Base-by-base conservation (phyloP, 495 filamentous ascomycete genomes). In the Hypoxylon cercidicola region DNA sequence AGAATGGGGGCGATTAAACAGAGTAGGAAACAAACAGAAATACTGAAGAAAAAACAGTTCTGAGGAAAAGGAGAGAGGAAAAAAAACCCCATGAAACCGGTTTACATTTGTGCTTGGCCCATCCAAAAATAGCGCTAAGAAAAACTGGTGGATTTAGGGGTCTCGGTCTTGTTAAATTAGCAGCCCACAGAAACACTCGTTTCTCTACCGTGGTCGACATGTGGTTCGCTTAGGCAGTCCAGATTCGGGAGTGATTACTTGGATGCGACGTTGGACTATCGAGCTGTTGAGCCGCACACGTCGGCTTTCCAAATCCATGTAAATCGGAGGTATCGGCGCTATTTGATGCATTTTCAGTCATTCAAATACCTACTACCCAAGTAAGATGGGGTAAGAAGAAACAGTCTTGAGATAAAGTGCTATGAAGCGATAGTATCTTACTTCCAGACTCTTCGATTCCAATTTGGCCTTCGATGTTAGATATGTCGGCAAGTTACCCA, bases 251-350 rank as follows among this genome's bases (percentile, higher is more conserved):
- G 18, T 7, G 19, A 20, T 49, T 35, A 13, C 35, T 19, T 46
- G 40, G 45, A 60, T 64, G 19, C 51, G 45, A 68, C 60, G 37
- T 43, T 64, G 32, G 41, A 16, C 28, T 57, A 34, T 68, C 30
- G 9, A 32, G 30, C 30, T 32, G 30, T 11, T 68, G 60, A 68
- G 65, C 65, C 65, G 60, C 64, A 67, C 46, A 56, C 20, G 21
- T 28, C 25, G 19, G 48, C 13, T 15, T 52, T 41, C 6, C 3
- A 12, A 25, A 48, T 3, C n/a, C 34, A 47, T 23, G 40, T 32
- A 43, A 16, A 25, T 62, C 59, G 59, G 59, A 62, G 59, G 49
- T 64, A 52, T 57, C 61, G 61, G 54, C 15, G 21, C 28, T 39
- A 57, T 21, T 47, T 25, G 23, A 25, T 25, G 5, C 23, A 25